phyloP scores from a whole-genome alignment of 1,284 basidiomycete species.

The Golubevia sp. region DNA sequence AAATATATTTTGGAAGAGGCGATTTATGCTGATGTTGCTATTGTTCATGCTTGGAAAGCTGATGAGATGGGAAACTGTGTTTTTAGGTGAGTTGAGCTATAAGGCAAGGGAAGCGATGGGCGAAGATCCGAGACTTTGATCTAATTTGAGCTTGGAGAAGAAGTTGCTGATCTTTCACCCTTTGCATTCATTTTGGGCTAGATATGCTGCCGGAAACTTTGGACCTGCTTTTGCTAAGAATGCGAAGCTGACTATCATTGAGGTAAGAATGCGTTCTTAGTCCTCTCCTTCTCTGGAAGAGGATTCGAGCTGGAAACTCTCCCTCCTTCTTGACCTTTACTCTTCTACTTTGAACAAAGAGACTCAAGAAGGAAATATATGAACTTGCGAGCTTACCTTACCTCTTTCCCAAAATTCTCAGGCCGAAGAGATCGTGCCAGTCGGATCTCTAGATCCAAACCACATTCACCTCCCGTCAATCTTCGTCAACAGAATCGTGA shows the following conservation, averaged over 20 bases:
- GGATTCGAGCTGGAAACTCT: too few species aligned
- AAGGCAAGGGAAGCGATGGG: not conserved
- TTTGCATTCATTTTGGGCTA: not conserved
- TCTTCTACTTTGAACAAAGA: too few species aligned
- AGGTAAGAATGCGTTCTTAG: too few species aligned
- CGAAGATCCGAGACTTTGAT: not conserved
- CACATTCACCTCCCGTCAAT: slow-evolving; percentile 50
- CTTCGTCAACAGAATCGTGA: slow-evolving; percentile 49
- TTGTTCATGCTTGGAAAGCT: slow-evolving; percentile 56
- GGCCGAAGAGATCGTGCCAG: slow-evolving; percentile 52
- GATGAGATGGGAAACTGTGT: slow-evolving; percentile 55
- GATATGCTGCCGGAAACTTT: slow-evolving; percentile 52
- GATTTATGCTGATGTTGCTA: slow-evolving; percentile 48
- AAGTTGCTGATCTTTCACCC: not conserved
- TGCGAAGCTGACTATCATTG: slow-evolving; percentile 50
- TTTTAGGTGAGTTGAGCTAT: slow-evolving; percentile 22
- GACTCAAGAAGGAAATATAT: too few species aligned
- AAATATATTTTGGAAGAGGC: slow-evolving; percentile 54
- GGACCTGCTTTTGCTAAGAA: slow-evolving; percentile 51
- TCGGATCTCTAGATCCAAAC: slow-evolving; percentile 38
- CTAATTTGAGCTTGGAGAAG: not conserved
- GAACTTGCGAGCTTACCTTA: too few species aligned
- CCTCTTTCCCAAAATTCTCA: too few species aligned
- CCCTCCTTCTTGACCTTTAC: not conserved
- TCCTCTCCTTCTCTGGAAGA: too few species aligned